Percentiles rank a stretch among this genome's conserved stretches.
Conservation (phyloP, 805 yeast species). For the Starmerella apicola region DNA sequence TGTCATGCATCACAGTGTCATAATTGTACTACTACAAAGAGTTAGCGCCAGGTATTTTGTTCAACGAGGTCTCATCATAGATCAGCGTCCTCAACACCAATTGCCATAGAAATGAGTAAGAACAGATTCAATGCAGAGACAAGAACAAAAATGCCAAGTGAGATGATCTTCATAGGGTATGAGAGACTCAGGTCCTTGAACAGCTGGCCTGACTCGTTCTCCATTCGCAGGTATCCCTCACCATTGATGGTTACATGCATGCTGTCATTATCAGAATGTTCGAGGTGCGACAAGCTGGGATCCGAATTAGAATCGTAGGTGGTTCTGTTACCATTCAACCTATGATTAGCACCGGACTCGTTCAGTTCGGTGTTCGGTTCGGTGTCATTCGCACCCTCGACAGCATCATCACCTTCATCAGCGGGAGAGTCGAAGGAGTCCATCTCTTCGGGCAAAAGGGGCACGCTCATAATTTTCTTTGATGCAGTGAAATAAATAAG, state of each 20-base stretch:
- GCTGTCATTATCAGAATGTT: not conserved
- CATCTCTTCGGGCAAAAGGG: conserved; percentile 11
- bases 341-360: no score
- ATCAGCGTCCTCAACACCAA: conserved; percentile 16
- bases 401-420: not conserved
- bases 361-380: not conserved
- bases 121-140: conserved; percentile 63
- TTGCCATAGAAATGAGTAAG: conserved; percentile 33
- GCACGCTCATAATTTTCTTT: conserved; percentile 47
- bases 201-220: conserved; percentile 24
- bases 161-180: conserved; percentile 37
- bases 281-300: not conserved
- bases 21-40: no score
- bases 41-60: not conserved
- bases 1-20: no score
- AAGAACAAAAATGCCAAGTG: conserved; percentile 54
- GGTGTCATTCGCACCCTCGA: not conserved
- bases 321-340: no score
- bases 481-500: conserved; percentile 68
- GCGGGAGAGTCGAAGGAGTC: no score
- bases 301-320: not conserved
- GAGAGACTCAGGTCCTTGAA: conserved; percentile 62
- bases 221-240: conserved; percentile 11
- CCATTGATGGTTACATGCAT: not conserved
- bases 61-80: not conserved